Conservation (phyloP, 2,329 filamentous ascomycete genomes). For the Epichloe brachyelytri region DNA sequence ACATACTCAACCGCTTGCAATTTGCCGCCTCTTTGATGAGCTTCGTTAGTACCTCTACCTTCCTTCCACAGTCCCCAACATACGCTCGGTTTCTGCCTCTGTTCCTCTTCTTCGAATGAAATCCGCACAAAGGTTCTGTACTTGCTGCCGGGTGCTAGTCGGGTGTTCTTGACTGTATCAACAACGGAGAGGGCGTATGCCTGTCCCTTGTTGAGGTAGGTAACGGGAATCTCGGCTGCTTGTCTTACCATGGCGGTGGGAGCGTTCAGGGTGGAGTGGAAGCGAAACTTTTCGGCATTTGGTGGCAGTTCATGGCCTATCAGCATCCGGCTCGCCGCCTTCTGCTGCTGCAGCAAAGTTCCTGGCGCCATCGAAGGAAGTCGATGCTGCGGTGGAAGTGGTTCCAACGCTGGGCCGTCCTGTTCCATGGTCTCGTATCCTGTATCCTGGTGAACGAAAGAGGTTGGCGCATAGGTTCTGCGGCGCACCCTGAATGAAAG, state of each 20-base stretch:
- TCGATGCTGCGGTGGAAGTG: slow-evolving; percentile 35
- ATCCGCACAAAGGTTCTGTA: slow-evolving; percentile 91
- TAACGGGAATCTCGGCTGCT: slow-evolving; percentile 84
- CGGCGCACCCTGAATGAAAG: slow-evolving; percentile 52
- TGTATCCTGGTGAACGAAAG: slow-evolving; percentile 69
- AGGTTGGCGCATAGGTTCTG: slow-evolving; percentile 59
- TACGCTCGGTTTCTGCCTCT: slow-evolving; percentile 65
- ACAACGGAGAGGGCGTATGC: slow-evolving; percentile 78
- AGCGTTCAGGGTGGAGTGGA: slow-evolving; percentile 78
- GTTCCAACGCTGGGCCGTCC: slow-evolving; percentile 55
- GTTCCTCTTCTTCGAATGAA: slow-evolving; percentile 93
- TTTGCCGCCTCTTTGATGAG: slow-evolving; percentile 83
- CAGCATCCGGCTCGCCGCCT: slow-evolving; percentile 32
- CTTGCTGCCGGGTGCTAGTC: slow-evolving; percentile 46
- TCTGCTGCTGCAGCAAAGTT: slow-evolving; percentile 24
- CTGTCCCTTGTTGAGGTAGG: slow-evolving; percentile 95
- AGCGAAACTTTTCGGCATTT: slow-evolving; percentile 66
- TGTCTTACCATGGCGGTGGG: slow-evolving; percentile 94
- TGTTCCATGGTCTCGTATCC: slow-evolving; percentile 70
- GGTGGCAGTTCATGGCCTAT: slow-evolving; percentile 35
- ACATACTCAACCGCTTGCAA: slow-evolving; percentile 93
- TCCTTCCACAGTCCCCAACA: slow-evolving; percentile 95
- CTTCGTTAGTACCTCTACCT: slow-evolving; percentile 87
- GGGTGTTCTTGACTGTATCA: slow-evolving; percentile 56
- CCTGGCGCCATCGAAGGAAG: slow-evolving; percentile 39